Evolutionary conservation across 805 yeast genomes (phyloP).

Genomic region (Candida nitratophila): DNA sequence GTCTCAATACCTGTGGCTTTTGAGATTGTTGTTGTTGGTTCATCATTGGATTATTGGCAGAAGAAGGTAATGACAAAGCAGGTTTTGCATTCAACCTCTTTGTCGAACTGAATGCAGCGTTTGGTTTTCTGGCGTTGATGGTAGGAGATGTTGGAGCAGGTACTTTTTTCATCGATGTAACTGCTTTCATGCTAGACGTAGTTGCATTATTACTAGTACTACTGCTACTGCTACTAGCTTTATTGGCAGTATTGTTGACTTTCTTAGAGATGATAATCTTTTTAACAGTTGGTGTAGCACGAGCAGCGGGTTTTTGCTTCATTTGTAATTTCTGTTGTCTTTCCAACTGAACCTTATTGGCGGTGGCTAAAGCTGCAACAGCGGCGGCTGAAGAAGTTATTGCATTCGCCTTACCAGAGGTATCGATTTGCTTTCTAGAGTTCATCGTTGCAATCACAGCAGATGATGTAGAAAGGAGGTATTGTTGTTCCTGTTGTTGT

Average conservation of each 20-base stretch:
- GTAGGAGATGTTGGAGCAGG: too few species aligned
- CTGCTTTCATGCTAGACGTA: background rate
- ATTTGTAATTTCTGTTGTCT: background rate
- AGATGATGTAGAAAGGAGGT: background rate
- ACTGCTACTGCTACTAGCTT: too few species aligned
- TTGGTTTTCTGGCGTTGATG: background rate
- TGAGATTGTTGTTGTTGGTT: background rate
- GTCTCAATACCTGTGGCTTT: background rate
- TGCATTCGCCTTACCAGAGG: slow-evolving; percentile 5
- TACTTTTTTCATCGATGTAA: too few species aligned
- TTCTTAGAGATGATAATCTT: background rate
- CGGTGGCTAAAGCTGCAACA: slow-evolving; percentile 1
- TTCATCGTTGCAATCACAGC: background rate
- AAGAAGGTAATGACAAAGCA: background rate
- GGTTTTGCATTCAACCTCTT: background rate
- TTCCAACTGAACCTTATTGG: slow-evolving; percentile 6
- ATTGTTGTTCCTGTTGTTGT: slow-evolving; percentile 1
- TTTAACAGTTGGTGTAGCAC: background rate
- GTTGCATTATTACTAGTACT: background rate
- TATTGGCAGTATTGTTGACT: background rate
- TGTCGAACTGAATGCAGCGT: background rate
- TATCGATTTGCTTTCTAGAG: slow-evolving; percentile 1
- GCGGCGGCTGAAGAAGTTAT: slow-evolving; percentile 6
- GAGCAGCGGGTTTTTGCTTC: background rate
- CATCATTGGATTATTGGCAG: background rate